These are phyloP conservation scores for Bipolaris zeicola DNA, from an alignment of 2,329 filamentous ascomycete species.

Conservation along the genomic window DNA sequence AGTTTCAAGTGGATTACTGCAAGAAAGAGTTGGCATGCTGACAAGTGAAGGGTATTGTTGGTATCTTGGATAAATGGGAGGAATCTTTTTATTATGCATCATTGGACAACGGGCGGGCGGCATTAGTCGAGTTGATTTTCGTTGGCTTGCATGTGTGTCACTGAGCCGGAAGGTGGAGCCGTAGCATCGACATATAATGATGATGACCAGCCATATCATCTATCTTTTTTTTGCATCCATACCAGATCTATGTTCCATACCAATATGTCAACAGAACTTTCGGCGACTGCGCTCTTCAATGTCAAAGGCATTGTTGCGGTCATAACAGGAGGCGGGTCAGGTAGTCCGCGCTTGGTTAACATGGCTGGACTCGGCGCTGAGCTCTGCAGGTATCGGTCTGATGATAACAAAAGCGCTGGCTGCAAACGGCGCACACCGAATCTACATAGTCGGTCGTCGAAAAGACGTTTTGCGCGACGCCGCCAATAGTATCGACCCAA, in stretches of 20 bases:
- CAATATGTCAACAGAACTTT: conserved; percentile 9
- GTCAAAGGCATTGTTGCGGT: conserved; percentile 29
- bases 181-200: background rate
- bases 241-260: background rate
- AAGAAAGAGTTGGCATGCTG: conserved; percentile 36
- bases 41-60: background rate
- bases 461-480: conserved; percentile 17
- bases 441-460: conserved; percentile 31
- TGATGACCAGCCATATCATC: background rate
- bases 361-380: background rate
- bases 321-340: conserved; percentile 30
- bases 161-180: conserved; percentile 12
- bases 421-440: conserved; percentile 23
- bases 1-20: conserved; percentile 46
- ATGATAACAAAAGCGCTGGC: conserved; percentile 28
- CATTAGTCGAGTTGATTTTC: background rate
- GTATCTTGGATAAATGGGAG: background rate
- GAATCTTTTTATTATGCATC: background rate
- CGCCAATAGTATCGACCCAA: conserved; percentile 16
- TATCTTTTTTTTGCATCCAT: background rate
- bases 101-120: background rate
- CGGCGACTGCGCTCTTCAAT: conserved; percentile 23
- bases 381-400: conserved; percentile 22
- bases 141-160: background rate
- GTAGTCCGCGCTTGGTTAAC: conserved; percentile 4